Evolutionary conservation across 2,329 filamentous ascomycete genomes (phyloP), one percentile per base, ranked within the genome.

Genomic region (Aphanocladium album): DNA sequence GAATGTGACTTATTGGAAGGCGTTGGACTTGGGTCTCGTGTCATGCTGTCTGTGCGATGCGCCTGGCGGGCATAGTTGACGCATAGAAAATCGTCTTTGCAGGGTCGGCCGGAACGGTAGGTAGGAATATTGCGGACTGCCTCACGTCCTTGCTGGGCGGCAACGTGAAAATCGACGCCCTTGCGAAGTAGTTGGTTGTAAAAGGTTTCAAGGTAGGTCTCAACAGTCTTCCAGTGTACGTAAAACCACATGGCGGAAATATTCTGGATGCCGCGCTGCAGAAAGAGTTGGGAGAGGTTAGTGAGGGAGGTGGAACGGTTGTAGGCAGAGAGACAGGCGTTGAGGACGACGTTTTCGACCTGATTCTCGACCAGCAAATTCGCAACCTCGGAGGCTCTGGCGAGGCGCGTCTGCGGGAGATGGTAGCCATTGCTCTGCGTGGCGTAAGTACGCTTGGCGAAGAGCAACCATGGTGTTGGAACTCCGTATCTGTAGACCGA

Each of bases 241-340:
- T 65, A 69, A 63, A 64, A 70, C 69, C 69, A 70, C 68, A 70
- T 70, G 63, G 68, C 68, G 21, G 67, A 69, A 27, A 70, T 66
- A 43, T 69, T 67, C 2, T 63, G 64, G 9, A 70, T 63, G 46
- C 69, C 69, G 33, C 65, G 64, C 53, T 61, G 61, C n/a, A 70
- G 60, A n/a, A 70, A 67, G 35, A 67, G 66, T 62, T 70, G 67
- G n/a, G 68, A 64, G 39, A 70, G 61, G 56, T 70, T 70, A 2
- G 67, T 67, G 16, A 61, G 55, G 35, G 67, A 61, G 16, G 64
- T 61, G 19, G 65, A 56, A 19, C 62, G 64, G 61, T 70, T 70
- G 61, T 70, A 70, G 17, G 68, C 69, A 9, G 69, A 70, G 16
- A 70, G 63, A 45, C 68, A 70, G 8, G 69, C 66, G 37, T 71